Evolutionary conservation across 768 basidiomycete species (phyloP).

Genomic region (Amanita pallidorosea): DNA sequence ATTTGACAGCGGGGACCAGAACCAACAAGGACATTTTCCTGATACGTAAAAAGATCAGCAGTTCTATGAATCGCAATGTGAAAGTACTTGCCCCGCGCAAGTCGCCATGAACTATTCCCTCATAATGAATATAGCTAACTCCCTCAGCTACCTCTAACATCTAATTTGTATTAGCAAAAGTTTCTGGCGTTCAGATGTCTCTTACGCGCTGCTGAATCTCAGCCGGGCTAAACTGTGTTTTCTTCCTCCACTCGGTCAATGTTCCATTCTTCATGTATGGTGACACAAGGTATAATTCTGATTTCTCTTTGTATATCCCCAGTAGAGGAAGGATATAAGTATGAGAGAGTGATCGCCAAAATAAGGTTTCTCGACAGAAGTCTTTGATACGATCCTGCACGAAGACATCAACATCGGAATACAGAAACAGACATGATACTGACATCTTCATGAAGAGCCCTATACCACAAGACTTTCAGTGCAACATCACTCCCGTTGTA

Average conservation of each 20-base stretch:
- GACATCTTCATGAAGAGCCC: too few relatives aligned
- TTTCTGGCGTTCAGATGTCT: too few relatives aligned
- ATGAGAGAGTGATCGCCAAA: background rate
- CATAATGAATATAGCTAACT: conserved; percentile 1
- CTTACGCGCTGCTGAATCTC: background rate
- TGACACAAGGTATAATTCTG: background rate
- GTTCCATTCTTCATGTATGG: conserved; percentile 2
- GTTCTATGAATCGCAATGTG: background rate
- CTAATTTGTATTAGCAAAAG: background rate
- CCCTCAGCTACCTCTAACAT: conserved; percentile 1
- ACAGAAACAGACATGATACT: background rate
- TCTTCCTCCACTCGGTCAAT: background rate
- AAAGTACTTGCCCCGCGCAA: background rate
- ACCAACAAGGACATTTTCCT: background rate
- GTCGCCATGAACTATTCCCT: conserved; percentile 1
- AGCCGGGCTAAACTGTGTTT: too few relatives aligned
- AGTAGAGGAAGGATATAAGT: background rate
- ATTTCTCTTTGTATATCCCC: background rate
- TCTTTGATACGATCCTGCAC: background rate
- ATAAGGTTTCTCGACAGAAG: background rate
- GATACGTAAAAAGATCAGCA: background rate
- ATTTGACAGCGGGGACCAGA: background rate
- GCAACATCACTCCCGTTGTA: background rate
- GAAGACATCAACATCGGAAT: background rate
- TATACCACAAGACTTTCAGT: background rate